Conservation (phyloP, 2,329 filamentous ascomycete genomes). For the Microsporum audouinii region DNA sequence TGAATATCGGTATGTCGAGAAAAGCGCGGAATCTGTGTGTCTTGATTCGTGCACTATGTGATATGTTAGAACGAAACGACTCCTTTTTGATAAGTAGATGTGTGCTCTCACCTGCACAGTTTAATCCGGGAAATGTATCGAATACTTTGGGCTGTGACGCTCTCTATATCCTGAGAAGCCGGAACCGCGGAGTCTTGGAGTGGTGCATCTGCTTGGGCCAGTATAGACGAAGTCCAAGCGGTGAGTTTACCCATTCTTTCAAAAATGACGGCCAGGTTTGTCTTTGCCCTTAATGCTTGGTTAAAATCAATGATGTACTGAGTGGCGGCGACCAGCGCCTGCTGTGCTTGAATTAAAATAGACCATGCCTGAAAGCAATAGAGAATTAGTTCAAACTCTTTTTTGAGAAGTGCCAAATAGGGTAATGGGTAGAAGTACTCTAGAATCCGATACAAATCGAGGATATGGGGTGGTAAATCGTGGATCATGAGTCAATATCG, state of each 20-base stretch:
- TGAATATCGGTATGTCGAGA: conserved; percentile 36
- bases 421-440: conserved; percentile 20
- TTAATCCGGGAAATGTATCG: conserved; percentile 35
- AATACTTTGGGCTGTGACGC: conserved; percentile 30
- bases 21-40: conserved; percentile 38
- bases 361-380: conserved; percentile 30
- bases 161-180: conserved; percentile 24
- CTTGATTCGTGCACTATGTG: conserved; percentile 34
- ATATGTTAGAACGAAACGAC: neutral
- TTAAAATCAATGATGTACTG: conserved; percentile 34
- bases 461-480: conserved; percentile 35
- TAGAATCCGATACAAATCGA: conserved; percentile 29
- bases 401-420: neutral
- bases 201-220: conserved; percentile 24
- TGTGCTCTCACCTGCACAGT: conserved; percentile 27
- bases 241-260: conserved; percentile 35
- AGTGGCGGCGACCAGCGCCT: conserved; percentile 32
- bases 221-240: conserved; percentile 28
- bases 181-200: conserved; percentile 18
- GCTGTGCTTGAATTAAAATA: conserved; percentile 33
- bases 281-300: conserved; percentile 26
- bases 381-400: neutral
- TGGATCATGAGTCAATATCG: conserved; percentile 34
- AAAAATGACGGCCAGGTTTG: conserved; percentile 29
- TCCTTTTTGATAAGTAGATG: neutral